A percentile compares a stretch with the other conserved stretches of the same genome.
Evolutionary conservation across 108 stramenopile species (phyloP).

Genomic region (Cylindrotheca closterium): DNA sequence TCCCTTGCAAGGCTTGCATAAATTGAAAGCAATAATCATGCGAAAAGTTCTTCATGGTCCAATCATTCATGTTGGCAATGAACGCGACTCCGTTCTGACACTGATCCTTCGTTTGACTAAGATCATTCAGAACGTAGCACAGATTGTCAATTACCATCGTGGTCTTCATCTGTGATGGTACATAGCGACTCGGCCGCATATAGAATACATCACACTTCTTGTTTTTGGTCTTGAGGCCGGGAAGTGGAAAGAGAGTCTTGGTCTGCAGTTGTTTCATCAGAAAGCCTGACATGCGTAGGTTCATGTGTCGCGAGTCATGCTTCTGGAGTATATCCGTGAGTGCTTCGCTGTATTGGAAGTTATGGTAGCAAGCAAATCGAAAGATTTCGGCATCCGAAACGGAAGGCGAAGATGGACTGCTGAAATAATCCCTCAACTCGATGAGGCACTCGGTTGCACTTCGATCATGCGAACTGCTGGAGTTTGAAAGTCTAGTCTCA

Average conservation of each 20-base stretch:
- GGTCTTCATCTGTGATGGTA: conserved; percentile 32
- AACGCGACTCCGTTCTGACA: conserved; percentile 46
- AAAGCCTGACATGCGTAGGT: no score
- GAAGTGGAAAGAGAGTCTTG: conserved; percentile 48
- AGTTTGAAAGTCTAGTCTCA: no score
- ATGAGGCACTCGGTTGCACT: no score
- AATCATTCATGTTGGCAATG: conserved; percentile 54
- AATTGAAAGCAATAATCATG: conserved; percentile 39
- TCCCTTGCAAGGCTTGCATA: conserved; percentile 47
- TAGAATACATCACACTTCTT: conserved; percentile 42
- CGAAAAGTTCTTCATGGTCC: conserved; percentile 48
- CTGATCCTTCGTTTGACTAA: conserved; percentile 17
- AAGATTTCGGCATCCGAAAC: no score
- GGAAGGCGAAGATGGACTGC: no score
- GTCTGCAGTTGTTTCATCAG: conserved; percentile 25
- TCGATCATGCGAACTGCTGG: no score
- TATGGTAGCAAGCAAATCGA: no score
- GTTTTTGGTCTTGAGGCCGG: conserved; percentile 40
- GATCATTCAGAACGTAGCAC: conserved; percentile 42
- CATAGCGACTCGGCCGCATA: conserved; percentile 48
- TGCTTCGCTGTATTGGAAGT: no score
- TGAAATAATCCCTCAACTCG: no score
- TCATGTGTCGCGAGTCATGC: no score
- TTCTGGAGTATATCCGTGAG: no score
- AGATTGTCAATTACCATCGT: conserved; percentile 48